These are phyloP conservation scores for Arctium minus DNA, from an alignment of 129 eudicot genomes.

Conservation along the genomic window DNA sequence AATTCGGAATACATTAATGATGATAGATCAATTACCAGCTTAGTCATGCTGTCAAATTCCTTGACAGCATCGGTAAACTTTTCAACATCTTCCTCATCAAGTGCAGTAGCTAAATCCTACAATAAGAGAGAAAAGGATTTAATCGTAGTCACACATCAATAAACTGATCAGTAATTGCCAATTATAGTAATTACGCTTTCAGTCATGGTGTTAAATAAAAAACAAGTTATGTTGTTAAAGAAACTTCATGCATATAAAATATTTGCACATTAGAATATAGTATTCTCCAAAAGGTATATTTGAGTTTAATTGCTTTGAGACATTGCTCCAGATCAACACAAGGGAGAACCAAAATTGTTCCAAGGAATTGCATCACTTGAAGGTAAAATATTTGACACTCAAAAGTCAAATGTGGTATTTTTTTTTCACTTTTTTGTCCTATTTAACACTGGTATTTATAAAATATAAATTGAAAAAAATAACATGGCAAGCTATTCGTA, in stretches of 20 bases:
- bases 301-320: not conserved
- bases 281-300: no score
- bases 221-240: not conserved
- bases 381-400: not conserved
- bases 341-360: not conserved
- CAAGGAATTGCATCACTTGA: not conserved
- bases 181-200: not conserved
- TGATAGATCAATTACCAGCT: slow-evolving; percentile 42
- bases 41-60: slow-evolving; percentile 69
- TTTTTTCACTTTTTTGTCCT: not conserved
- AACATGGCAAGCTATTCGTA: not conserved
- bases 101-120: slow-evolving; percentile 56
- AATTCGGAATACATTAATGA: not conserved
- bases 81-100: slow-evolving; percentile 54
- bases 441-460: not conserved
- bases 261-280: not conserved
- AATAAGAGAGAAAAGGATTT: not conserved
- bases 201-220: no score
- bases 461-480: not conserved
- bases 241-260: not conserved
- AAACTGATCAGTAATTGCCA: not conserved
- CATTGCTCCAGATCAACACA: not conserved
- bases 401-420: not conserved
- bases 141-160: not conserved
- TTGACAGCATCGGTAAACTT: slow-evolving; percentile 59